Base-by-base conservation (phyloP, 2,329 filamentous ascomycete genomes). In the Ceratocystiopsis sp. region DNA sequence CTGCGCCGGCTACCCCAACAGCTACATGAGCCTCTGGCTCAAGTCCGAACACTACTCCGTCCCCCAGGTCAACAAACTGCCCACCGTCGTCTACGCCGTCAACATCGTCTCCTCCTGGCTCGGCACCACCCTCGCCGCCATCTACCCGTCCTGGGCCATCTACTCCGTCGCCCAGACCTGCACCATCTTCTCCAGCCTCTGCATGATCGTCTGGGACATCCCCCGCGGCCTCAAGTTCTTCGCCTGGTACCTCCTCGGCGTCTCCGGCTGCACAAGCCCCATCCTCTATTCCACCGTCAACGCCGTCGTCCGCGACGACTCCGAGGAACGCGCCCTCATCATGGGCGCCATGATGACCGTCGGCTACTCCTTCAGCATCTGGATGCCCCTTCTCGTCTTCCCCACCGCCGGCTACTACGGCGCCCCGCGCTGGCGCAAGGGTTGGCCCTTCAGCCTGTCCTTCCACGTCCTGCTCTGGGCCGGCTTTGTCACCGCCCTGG, bases 51-150 rank as follows among this genome's bases (percentile, higher is more conserved):
- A 50, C 12, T 71, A 69, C 50, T 59, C 61, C 0, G 58, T 70
- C 0, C 43, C 61, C 0, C 66, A 74, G 46, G 61, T 68, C 11
- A 75, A 74, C 50, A 21, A 21, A 21, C 21, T 21, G 21, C 21
- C 21, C 21, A 21, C 21, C 21, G 21, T 21, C 21, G 8, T 21
- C 21, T 21, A 21, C 21, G 21, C 4, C 21, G 8, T 21, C 21
- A 21, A 21, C 21, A 21, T 21, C 21, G 8, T 21, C 21, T 68
- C 71, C 48, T 75, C 73, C 39, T 70, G 71, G 0, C 67, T 71
- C 0, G 71, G 69, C 1, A 65, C 75, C 0, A 65, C 71, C 0
- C 71, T 69, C 0, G 64, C 68, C 0, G 71, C 69, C 1, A 74
- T 75, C 25, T 34, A 17, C 6, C 35, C 21, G 35, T 38, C 35